Evolutionary conservation across 163 green algal genomes (phyloP), one percentile per base, ranked within the genome.

Genomic region (Coccomyxa subellipsoidea): DNA sequence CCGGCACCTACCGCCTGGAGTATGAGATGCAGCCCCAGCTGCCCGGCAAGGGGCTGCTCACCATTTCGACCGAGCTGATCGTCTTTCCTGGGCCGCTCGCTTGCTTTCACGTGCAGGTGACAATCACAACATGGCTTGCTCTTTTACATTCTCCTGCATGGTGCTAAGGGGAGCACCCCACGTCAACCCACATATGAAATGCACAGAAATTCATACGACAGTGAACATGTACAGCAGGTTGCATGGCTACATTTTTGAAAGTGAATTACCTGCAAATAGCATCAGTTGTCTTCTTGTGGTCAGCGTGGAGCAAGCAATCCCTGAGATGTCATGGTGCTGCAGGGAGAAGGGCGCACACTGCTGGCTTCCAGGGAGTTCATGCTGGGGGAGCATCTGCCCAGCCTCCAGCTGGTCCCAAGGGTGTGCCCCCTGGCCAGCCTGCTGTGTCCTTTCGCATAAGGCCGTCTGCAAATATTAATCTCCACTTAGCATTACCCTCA

Each of bases 1-100:
- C 85, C 6, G 92, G 91, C 10, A 82, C 70, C 40, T 95, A 94
- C 71, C 84, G 85, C 21, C 86, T 95, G 54, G 87, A 94, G 80
- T 93, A 89, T 82, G 38, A 39, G 75, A 69, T 91, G 47, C 36
- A 85, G 35, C 90, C 90, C 9, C 76, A 84, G 3, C 53, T 87
- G 7, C 81, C 87, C 21, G 78, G 54, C 6, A 9, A 75, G 15
- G 59, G 7, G 7, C 69, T 83, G 7, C 81, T 92, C 37, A 71
- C 38, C 0, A 38, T 40, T 37, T 73, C 81, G 23, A 69, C 82
- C 18, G 54, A 54, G 27, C 47, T 93, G 7, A 40, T 34, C 4
- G 90, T 93, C 25, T 18, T 34, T 2, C 70, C 90, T 4, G 90
- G 88, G 2, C 37, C 82, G 5, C 39, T 87, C 31, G 78, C 73